Conservation (phyloP, 352 stramenopile genomes). For the Phytophthora kernoviae region DNA sequence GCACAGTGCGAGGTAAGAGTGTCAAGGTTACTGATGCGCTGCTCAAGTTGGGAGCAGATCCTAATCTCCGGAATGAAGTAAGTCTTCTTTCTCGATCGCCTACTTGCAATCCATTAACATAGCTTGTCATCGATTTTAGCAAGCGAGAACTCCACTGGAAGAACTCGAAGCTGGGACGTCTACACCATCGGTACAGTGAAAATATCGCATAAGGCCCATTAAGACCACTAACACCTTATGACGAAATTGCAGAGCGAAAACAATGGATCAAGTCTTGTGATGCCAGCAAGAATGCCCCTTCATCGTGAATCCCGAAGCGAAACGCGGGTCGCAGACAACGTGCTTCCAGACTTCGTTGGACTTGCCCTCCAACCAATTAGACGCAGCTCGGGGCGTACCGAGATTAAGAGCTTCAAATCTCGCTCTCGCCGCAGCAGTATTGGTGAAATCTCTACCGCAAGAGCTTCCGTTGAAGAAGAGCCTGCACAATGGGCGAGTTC, state of each 20-base stretch:
- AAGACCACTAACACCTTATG: background rate
- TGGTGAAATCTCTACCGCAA: conserved; percentile 13
- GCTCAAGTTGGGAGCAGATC: conserved; percentile 64
- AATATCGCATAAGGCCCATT: background rate
- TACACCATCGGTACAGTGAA: conserved; percentile 35
- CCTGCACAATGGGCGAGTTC: conserved; percentile 17
- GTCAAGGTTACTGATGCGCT: conserved; percentile 63
- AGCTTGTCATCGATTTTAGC: conserved; percentile 25
- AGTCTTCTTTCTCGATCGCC: conserved; percentile 3
- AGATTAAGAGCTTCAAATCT: conserved; percentile 22
- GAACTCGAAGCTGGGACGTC: conserved; percentile 47
- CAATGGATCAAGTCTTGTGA: conserved; percentile 17
- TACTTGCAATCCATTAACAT: background rate
- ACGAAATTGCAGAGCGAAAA: conserved; percentile 9
- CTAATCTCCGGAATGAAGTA: conserved; percentile 66
- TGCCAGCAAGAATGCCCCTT: conserved; percentile 7
- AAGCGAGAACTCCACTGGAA: conserved; percentile 72
- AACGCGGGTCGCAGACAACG: background rate
- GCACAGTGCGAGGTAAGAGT: conserved; percentile 49
- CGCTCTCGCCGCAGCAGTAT: conserved; percentile 32
- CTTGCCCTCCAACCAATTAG: conserved; percentile 6
- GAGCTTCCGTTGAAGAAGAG: background rate
- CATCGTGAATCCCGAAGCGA: conserved; percentile 7
- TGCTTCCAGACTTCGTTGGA: conserved; percentile 13
- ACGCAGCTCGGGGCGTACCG: conserved; percentile 13